phyloP scores from a whole-genome alignment of 371 early-diverging fungal species.

The Apophysomyces ossiformis region DNA sequence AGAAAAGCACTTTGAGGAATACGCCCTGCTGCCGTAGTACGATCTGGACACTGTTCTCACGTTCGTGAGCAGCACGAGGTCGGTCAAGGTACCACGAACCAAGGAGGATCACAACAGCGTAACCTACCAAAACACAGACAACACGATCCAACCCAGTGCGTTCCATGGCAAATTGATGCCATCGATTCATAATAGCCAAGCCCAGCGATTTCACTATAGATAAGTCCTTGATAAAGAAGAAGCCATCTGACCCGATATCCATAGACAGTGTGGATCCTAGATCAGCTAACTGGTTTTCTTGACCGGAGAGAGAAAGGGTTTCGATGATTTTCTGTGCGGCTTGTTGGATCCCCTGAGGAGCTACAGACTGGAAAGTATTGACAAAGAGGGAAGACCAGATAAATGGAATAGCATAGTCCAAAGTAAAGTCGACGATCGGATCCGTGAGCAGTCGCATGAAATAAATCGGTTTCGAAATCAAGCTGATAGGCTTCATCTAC shows the following conservation, averaged over 20 bases:
- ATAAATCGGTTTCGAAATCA: constrained; percentile 45
- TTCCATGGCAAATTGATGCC: constrained; percentile 42
- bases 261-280: not conserved
- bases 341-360: constrained; percentile 20
- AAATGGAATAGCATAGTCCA: constrained; percentile 39
- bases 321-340: constrained; percentile 7
- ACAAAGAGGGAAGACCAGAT: constrained; percentile 16
- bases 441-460: constrained; percentile 51
- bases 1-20: constrained; percentile 66
- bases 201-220: constrained; percentile 13
- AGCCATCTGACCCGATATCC: not conserved
- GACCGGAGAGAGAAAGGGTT: not conserved
- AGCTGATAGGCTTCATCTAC: constrained; percentile 39
- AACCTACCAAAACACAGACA: constrained; percentile 42
- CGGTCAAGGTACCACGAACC: constrained; percentile 36
- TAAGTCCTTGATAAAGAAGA: constrained; percentile 5
- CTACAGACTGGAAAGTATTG: not conserved
- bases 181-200: constrained; percentile 22
- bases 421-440: constrained; percentile 52
- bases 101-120: constrained; percentile 31
- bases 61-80: not conserved
- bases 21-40: constrained; percentile 50
- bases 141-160: constrained; percentile 36
- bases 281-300: no score
- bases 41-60: constrained; percentile 2